Conservation (phyloP, 129 eudicot species). For the Flaveria trinervia region DNA sequence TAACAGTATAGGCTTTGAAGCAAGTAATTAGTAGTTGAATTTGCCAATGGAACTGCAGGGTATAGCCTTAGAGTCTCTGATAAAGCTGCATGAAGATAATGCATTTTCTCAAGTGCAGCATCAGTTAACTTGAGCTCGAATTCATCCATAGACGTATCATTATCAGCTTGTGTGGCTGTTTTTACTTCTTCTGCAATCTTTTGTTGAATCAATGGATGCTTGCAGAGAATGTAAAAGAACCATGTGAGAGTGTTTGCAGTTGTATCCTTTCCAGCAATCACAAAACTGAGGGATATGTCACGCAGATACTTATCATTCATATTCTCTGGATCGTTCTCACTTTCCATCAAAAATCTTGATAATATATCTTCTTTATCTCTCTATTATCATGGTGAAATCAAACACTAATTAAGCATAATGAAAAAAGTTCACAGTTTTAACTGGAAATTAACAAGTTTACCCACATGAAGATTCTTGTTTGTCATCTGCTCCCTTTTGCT, state of each 20-base stretch:
- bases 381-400: conserved; percentile 25
- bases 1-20: not conserved
- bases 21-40: not conserved
- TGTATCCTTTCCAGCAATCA: conserved; percentile 77
- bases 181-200: conserved; percentile 54
- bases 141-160: conserved; percentile 28
- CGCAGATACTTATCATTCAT: conserved; percentile 63
- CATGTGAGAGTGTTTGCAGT: conserved; percentile 76
- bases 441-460: conserved; percentile 5
- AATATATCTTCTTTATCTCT: conserved; percentile 65
- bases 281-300: conserved; percentile 69
- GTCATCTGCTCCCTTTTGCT: conserved; percentile 58
- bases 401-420: not conserved
- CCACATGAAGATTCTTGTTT: conserved; percentile 35
- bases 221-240: conserved; percentile 75
- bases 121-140: conserved; percentile 54
- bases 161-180: conserved; percentile 31
- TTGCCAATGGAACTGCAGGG: conserved; percentile 80
- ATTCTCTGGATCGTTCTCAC: conserved; percentile 49
- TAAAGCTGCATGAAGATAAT: conserved; percentile 78
- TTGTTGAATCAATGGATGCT: conserved; percentile 61
- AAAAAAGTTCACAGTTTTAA: not conserved
- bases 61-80: conserved; percentile 79
- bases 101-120: conserved; percentile 64
- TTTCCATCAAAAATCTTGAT: conserved; percentile 65